Conservation (phyloP, 179 eudicot species). For the Silene vulgaris region DNA sequence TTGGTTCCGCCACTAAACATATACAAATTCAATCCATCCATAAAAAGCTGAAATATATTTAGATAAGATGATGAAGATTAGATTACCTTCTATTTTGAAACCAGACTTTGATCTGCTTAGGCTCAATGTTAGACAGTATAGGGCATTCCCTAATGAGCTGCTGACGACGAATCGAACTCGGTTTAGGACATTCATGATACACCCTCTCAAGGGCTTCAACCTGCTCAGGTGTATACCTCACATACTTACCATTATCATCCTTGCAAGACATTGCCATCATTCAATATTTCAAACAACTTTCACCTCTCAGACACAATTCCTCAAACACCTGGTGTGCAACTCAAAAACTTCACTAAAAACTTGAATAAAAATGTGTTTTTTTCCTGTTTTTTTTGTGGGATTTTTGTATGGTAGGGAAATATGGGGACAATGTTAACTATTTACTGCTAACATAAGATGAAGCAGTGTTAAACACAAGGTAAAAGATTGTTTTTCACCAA, state of each 20-base stretch:
- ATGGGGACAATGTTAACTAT: slow-evolving; percentile 24
- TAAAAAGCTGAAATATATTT: not conserved
- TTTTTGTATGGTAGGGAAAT: not conserved
- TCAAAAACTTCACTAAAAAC: slow-evolving; percentile 4
- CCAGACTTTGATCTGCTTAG: slow-evolving; percentile 98
- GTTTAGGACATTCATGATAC: slow-evolving; percentile 86
- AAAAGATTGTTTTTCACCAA: slow-evolving; percentile 15
- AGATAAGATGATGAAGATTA: not conserved
- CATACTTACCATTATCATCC: slow-evolving; percentile 70
- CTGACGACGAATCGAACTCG: slow-evolving; percentile 84
- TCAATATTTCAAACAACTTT: not conserved
- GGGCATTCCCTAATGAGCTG: slow-evolving; percentile 98
- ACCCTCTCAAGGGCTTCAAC: slow-evolving; percentile 89
- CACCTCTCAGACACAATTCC: slow-evolving; percentile 15
- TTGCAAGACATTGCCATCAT: slow-evolving; percentile 64
- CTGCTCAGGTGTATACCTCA: slow-evolving; percentile 90
- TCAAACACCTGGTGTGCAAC: slow-evolving; percentile 26
- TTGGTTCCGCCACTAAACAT: too few species aligned
- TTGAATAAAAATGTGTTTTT: not conserved
- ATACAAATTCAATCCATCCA: not conserved
- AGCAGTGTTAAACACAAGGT: slow-evolving; percentile 34
- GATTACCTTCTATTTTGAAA: slow-evolving; percentile 83
- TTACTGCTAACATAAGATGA: slow-evolving; percentile 26
- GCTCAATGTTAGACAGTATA: slow-evolving; percentile 84
- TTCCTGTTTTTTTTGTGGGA: not conserved